Base-by-base conservation (phyloP, 257 asterid species). In the Eucommia ulmoides region DNA sequence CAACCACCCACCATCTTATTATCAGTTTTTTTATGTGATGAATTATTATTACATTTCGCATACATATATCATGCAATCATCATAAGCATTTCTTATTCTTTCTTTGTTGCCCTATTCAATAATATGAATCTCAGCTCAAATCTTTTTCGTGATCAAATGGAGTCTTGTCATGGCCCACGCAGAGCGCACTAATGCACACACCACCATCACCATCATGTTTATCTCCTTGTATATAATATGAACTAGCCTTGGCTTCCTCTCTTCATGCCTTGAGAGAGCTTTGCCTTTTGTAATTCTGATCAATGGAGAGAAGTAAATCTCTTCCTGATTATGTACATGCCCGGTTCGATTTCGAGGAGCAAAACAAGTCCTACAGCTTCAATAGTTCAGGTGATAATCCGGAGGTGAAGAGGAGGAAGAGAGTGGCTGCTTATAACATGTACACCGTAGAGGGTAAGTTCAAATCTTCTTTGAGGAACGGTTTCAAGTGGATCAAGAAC, bases 401-500 rank as follows among this genome's bases (percentile, higher is more conserved):
- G 0, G 96, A 88, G 72, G 64, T 58, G 57, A 78, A 80, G 76
- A 82, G 97, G 67, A 78, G 74, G 73, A 82, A 69, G 59, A 80
- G 97, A 61, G 83, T 88, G 61, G 94, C 97, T 20, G 59, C 64
- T 20, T 88, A 88, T 55, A 88, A 82, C 57, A 82, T 68, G 93
- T 84, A 72, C 53, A 51, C 87, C 20, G 17, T 74, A 64, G 97
- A 88, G 71, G 94, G 84, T 68, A 88, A 80, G 77, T 65, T 88
- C 51, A 82, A 82, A 59, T 75, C 88, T n/a, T 82, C 96, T 1
- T 53, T 88, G 29, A 82, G 84, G 50, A 84, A 65, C 81, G 82
- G 96, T 70, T 76, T 84, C 58, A 88, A 80, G 74, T 88, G 97
- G 96, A 77, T 84, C 73, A 88, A 84, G 79, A 80, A 67, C 74